phyloP scores from a whole-genome alignment of 441 rosid species.

The Flueggea neowawraea region DNA sequence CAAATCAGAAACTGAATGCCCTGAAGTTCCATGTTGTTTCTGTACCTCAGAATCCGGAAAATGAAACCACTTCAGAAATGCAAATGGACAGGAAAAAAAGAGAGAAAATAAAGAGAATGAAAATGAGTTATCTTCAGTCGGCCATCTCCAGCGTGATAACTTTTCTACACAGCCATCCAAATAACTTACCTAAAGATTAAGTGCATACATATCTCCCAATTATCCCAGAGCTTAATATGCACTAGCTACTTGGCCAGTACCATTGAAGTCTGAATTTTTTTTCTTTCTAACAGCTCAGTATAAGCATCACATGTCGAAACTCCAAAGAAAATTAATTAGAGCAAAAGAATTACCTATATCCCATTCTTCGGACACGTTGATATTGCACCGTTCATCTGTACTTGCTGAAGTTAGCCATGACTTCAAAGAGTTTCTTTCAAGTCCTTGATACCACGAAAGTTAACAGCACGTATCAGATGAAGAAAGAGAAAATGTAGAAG shows the following conservation, averaged over 20 bases:
- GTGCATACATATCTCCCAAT: no score
- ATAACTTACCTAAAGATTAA: no score
- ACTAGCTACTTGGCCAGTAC: no score
- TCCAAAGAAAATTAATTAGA: background rate
- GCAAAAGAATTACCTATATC: conserved; percentile 35
- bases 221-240: no score
- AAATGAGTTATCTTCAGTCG: no score
- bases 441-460: conserved; percentile 37
- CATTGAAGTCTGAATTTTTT: no score
- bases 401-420: conserved; percentile 68
- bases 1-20: conserved; percentile 21
- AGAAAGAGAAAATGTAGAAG: background rate
- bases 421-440: conserved; percentile 54
- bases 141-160: no score
- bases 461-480: conserved; percentile 1
- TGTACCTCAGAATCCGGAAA: conserved; percentile 38
- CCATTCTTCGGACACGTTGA: conserved; percentile 26
- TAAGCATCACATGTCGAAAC: no score
- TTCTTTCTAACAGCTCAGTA: no score
- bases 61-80: background rate
- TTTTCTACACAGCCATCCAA: no score
- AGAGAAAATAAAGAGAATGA: background rate
- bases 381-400: conserved; percentile 27
- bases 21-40: conserved; percentile 26
- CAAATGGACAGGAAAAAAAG: background rate